Conservation (phyloP, 2,329 filamentous ascomycete genomes). For the Penicillium expansum region DNA sequence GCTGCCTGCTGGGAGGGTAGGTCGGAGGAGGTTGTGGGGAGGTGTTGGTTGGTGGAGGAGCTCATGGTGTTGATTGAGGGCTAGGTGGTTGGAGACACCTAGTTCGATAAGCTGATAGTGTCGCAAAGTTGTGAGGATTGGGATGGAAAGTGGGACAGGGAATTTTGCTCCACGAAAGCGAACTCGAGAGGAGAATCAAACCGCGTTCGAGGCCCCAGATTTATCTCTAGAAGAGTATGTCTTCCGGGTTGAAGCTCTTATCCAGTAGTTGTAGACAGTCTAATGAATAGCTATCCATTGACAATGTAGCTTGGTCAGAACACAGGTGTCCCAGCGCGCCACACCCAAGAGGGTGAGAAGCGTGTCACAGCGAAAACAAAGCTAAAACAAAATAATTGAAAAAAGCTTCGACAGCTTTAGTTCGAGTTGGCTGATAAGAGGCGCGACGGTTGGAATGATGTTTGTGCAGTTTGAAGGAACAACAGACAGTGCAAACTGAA, state of each 20-base stretch:
- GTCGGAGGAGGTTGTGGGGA: constrained; percentile 28
- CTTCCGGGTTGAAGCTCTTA: neutral
- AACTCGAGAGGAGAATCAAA: too few species aligned
- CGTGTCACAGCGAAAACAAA: constrained; percentile 5
- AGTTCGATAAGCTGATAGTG: constrained; percentile 5
- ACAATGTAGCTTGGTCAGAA: neutral
- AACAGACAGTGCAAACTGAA: constrained; percentile 41
- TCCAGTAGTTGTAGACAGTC: neutral
- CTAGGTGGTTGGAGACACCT: neutral
- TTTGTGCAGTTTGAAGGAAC: constrained; percentile 42
- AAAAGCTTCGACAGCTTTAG: constrained; percentile 11
- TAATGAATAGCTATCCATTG: neutral
- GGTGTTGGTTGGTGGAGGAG: constrained; percentile 31
- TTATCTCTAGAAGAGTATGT: neutral
- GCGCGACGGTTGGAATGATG: constrained; percentile 29
- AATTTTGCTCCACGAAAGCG: neutral
- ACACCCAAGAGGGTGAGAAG: constrained; percentile 18
- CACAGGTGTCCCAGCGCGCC: neutral
- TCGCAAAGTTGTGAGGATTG: neutral
- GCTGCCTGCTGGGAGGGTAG: constrained; percentile 22
- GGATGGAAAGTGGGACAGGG: neutral
- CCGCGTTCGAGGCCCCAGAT: neutral
- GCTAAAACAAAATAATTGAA: neutral
- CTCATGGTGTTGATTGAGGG: constrained; percentile 24
- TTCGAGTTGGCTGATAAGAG: constrained; percentile 24